phyloP scores from a whole-genome alignment of 106 monocot species.

The Dendrobium huoshanense region DNA sequence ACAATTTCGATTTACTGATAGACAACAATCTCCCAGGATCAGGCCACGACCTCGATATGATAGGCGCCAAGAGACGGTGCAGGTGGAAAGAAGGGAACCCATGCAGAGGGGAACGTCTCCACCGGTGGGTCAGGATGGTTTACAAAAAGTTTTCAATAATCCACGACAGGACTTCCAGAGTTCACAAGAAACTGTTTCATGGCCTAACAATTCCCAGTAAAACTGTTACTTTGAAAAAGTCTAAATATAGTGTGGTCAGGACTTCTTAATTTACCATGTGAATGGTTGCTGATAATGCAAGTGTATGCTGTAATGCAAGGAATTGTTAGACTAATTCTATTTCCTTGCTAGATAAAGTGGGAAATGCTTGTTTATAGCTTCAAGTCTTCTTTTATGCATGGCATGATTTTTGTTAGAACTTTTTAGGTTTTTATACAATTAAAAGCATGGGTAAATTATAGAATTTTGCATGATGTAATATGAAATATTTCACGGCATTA shows the following conservation, averaged over 20 bases:
- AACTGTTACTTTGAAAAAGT: neutral
- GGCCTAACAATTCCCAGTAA: neutral
- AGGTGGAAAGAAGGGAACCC: constrained; percentile 67
- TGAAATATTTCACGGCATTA: neutral
- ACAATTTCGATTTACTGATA: constrained; percentile 77
- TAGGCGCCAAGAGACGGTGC: constrained; percentile 65
- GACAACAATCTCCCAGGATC: constrained; percentile 53
- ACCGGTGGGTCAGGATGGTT: neutral
- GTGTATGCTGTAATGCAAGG: neutral
- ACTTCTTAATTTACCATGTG: neutral
- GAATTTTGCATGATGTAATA: neutral
- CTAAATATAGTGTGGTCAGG: neutral
- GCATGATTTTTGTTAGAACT: neutral
- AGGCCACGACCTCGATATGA: constrained; percentile 75
- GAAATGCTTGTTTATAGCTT: neutral
- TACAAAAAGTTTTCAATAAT: neutral
- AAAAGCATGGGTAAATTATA: neutral
- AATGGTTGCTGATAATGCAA: neutral
- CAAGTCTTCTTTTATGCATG: neutral
- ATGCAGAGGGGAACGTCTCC: constrained; percentile 20
- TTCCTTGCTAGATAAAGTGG: neutral
- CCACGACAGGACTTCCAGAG: neutral
- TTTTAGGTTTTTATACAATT: neutral
- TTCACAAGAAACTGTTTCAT: neutral
- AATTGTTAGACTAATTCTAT: neutral